These are phyloP conservation scores for Trichoderma citrinoviride DNA, from an alignment of 2,329 filamentous ascomycete genomes.

Conservation along the genomic window DNA sequence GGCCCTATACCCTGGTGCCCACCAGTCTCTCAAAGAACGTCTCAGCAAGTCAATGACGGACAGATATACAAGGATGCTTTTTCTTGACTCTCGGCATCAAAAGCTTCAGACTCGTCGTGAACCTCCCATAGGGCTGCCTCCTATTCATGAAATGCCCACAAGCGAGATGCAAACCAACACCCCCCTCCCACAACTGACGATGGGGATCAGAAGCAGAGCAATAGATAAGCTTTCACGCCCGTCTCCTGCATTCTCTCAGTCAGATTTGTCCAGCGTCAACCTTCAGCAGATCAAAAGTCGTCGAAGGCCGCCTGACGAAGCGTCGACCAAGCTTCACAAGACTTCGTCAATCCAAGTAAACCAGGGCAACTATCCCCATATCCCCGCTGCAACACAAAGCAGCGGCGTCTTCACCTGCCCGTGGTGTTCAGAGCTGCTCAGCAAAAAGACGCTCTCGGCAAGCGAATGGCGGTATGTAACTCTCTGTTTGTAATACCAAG, in stretches of 20 bases:
- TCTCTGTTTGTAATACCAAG: background rate
- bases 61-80: background rate
- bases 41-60: background rate
- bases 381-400: background rate
- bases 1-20: background rate
- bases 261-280: background rate
- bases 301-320: background rate
- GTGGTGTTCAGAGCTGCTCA: background rate
- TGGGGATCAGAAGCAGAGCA: no score
- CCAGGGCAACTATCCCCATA: slow-evolving; percentile 1
- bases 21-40: background rate
- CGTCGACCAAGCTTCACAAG: background rate
- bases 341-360: slow-evolving; percentile 15
- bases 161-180: background rate
- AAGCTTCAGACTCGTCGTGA: background rate
- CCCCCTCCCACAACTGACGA: background rate
- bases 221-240: background rate
- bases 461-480: slow-evolving; percentile 2
- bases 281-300: background rate
- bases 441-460: background rate
- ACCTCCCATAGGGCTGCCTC: background rate
- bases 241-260: background rate
- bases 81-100: background rate
- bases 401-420: background rate
- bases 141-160: background rate